Evolutionary conservation across 495 filamentous ascomycete species (phyloP).

Genomic region (Bryoglossum gracile): DNA sequence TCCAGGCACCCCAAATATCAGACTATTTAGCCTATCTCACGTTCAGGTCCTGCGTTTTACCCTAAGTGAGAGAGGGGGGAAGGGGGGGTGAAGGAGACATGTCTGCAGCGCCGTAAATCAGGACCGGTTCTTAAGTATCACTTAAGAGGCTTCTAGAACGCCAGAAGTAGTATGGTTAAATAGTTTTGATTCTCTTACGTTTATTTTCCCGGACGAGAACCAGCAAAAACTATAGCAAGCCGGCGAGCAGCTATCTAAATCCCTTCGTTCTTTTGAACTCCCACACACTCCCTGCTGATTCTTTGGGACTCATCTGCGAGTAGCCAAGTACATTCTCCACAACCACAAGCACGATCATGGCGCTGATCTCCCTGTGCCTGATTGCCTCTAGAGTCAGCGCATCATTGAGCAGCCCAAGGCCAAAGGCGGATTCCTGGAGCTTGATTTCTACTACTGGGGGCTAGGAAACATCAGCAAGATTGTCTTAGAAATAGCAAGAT

Average conservation of each 20-base stretch:
- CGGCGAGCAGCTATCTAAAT: constrained; percentile 18
- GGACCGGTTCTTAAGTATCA: no score
- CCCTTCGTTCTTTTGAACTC: constrained; percentile 17
- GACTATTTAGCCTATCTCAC: no score
- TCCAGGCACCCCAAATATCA: no score
- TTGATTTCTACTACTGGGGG: constrained; percentile 18
- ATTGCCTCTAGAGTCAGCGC: constrained; percentile 11
- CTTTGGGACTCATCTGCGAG: neutral
- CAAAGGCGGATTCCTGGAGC: constrained; percentile 17
- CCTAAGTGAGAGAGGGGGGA: no score
- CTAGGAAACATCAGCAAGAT: neutral
- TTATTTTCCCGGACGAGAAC: no score
- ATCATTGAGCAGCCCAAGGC: constrained; percentile 16
- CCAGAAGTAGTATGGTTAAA: no score
- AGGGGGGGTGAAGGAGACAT: no score
- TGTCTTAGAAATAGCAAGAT: neutral
- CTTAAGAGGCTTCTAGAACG: no score
- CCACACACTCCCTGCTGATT: constrained; percentile 17
- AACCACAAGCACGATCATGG: constrained; percentile 15
- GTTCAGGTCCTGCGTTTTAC: no score
- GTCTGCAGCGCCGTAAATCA: no score
- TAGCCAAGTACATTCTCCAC: constrained; percentile 19
- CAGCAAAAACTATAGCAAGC: no score
- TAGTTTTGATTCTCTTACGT: no score
- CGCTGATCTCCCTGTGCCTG: constrained; percentile 14